Conservation (phyloP, 1,284 basidiomycete species). For the Cutaneotrichosporon cyanovorans region DNA sequence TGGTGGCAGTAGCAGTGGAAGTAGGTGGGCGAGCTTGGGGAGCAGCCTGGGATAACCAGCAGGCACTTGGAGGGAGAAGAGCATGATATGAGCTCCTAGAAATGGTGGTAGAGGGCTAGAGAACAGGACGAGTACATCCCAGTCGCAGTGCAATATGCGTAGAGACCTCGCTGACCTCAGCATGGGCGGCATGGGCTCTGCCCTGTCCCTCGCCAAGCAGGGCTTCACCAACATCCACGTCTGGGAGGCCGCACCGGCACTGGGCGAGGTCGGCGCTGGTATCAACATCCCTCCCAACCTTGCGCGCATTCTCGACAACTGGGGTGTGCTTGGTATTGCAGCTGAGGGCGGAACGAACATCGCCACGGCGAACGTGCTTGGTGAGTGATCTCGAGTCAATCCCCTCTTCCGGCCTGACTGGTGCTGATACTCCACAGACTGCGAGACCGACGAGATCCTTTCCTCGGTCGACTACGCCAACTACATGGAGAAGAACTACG, state of each 20-base stretch:
- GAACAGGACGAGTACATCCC: no score
- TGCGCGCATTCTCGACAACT: slow-evolving; percentile 26
- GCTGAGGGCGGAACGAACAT: slow-evolving; percentile 32
- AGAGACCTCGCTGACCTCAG: slow-evolving; percentile 19
- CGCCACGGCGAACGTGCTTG: slow-evolving; percentile 28
- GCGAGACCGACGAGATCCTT: slow-evolving; percentile 30
- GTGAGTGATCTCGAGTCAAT: no score
- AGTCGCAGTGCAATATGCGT: no score
- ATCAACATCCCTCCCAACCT: slow-evolving; percentile 39
- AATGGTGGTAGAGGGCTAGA: neutral
- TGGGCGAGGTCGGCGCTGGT: slow-evolving; percentile 38
- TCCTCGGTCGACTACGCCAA: slow-evolving; percentile 27
- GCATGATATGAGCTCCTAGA: neutral
- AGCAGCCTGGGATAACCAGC: no score
- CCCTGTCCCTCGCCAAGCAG: slow-evolving; percentile 27
- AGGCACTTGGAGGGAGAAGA: no score
- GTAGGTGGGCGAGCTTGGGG: no score
- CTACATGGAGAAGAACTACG: slow-evolving; percentile 34
- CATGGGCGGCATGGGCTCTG: slow-evolving; percentile 32
- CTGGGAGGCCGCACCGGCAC: slow-evolving; percentile 25
- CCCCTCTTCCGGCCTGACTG: no score
- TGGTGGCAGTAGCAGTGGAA: no score
- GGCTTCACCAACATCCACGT: slow-evolving; percentile 33
- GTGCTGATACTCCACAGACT: slow-evolving; percentile 21
- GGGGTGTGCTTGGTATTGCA: slow-evolving; percentile 25